phyloP scores from a whole-genome alignment of 768 basidiomycete genomes.

The Rhizopogon salebrosus region DNA sequence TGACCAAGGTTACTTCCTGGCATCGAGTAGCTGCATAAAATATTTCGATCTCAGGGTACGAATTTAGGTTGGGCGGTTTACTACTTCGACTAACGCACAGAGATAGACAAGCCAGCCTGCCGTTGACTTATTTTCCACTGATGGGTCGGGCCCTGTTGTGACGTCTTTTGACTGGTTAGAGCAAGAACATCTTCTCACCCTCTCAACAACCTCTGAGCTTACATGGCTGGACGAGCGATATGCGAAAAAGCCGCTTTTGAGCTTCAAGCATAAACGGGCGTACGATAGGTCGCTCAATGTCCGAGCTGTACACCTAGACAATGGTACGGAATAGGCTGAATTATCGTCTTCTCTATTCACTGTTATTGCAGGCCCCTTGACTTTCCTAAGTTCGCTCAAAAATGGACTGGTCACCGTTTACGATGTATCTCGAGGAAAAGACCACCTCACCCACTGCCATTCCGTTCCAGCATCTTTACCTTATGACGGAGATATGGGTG shows the following conservation, averaged over 20 bases:
- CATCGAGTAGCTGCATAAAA: slow-evolving; percentile 39
- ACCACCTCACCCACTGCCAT: slow-evolving; percentile 39
- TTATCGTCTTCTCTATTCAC: background rate
- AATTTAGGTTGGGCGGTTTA: background rate
- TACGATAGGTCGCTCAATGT: slow-evolving; percentile 54
- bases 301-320: slow-evolving; percentile 30
- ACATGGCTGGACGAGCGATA: slow-evolving; percentile 69
- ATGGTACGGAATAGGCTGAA: slow-evolving; percentile 20
- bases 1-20: slow-evolving; percentile 36
- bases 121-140: slow-evolving; percentile 31
- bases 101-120: slow-evolving; percentile 25
- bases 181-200: slow-evolving; percentile 40
- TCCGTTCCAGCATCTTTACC: slow-evolving; percentile 37
- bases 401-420: slow-evolving; percentile 61
- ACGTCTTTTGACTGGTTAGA: slow-evolving; percentile 48
- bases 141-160: slow-evolving; percentile 33
- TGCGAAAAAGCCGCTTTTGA: slow-evolving; percentile 52
- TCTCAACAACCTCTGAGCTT: slow-evolving; percentile 58
- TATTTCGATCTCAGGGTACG: slow-evolving; percentile 57
- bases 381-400: slow-evolving; percentile 54
- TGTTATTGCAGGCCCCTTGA: slow-evolving; percentile 37
- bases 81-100: slow-evolving; percentile 5
- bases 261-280: slow-evolving; percentile 54
- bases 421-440: slow-evolving; percentile 43
- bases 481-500: slow-evolving; percentile 17